These are phyloP conservation scores for Apophysomyces ossiformis DNA, from an alignment of 371 early-diverging fungal species.

Conservation along the genomic window DNA sequence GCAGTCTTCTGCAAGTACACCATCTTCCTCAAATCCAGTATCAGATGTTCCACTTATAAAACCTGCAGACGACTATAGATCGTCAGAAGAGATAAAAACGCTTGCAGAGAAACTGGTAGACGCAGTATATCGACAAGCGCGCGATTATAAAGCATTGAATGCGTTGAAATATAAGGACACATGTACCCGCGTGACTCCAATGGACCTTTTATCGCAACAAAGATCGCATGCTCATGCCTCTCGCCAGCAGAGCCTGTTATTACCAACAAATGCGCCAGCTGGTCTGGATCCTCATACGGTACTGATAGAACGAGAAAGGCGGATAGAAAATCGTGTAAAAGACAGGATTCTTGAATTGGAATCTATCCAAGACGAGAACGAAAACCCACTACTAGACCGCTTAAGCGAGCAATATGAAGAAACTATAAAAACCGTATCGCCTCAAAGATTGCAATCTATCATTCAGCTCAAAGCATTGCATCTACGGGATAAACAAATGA, in stretches of 20 bases:
- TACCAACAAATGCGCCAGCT: constrained; percentile 72
- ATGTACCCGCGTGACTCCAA: constrained; percentile 15
- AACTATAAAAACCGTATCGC: constrained; percentile 37
- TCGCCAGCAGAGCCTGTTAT: constrained; percentile 68
- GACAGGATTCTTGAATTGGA: constrained; percentile 21
- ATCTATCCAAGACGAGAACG: constrained; percentile 18
- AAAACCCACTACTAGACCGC: constrained; percentile 30
- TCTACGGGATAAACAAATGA: constrained; percentile 77
- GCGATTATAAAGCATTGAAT: constrained; percentile 29
- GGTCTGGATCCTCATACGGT: constrained; percentile 68
- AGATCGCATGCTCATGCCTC: constrained; percentile 59
- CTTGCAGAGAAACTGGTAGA: constrained; percentile 46
- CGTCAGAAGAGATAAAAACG: constrained; percentile 37
- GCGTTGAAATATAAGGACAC: constrained; percentile 20
- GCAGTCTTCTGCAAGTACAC: constrained; percentile 9
- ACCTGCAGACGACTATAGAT: constrained; percentile 12
- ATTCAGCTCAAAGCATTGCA: constrained; percentile 83
- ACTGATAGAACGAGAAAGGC: constrained; percentile 50
- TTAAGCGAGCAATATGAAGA: constrained; percentile 42
- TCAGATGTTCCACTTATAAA: constrained; percentile 1
- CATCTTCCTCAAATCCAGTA: neutral
- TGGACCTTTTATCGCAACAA: constrained; percentile 34
- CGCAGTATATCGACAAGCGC: constrained; percentile 42
- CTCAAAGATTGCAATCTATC: constrained; percentile 61
- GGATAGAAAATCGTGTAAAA: constrained; percentile 27